Evolutionary conservation across 177 flowering plant genomes (phyloP).

Genomic region (Telopea speciosissima): DNA sequence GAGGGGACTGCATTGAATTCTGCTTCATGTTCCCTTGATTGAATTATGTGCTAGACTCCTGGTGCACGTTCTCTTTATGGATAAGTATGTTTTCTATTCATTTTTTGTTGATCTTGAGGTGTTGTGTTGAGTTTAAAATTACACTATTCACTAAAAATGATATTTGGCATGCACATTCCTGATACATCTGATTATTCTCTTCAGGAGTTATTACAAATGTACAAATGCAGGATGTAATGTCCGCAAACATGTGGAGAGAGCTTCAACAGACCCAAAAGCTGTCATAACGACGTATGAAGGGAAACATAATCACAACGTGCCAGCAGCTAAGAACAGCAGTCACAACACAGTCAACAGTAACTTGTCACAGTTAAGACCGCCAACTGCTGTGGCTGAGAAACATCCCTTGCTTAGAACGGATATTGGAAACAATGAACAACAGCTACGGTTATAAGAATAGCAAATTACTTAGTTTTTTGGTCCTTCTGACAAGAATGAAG

Average conservation of each 20-base stretch:
- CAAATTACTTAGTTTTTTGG: constrained; percentile 16
- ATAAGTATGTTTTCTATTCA: not conserved
- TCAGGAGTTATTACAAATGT: constrained; percentile 94
- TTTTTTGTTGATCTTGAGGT: no score
- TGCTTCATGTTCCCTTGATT: no score
- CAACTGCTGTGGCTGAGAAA: constrained; percentile 22
- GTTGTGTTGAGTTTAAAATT: not conserved
- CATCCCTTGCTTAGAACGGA: constrained; percentile 25
- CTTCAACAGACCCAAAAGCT: constrained; percentile 71
- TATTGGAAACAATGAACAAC: constrained; percentile 35
- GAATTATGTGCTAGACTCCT: not conserved
- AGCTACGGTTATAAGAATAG: constrained; percentile 52
- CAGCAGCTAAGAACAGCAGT: constrained; percentile 55
- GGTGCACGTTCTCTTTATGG: no score
- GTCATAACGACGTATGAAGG: constrained; percentile 95
- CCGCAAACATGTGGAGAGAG: constrained; percentile 90
- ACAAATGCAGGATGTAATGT: constrained; percentile 76
- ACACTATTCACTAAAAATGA: not conserved
- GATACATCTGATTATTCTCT: constrained; percentile 14
- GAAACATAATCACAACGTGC: constrained; percentile 84
- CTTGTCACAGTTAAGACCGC: constrained; percentile 28
- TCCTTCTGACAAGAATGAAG: no score
- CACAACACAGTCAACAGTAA: constrained; percentile 29
- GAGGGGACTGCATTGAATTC: no score
- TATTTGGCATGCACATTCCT: constrained; percentile 4